A percentile compares a stretch with the other conserved stretches of the same genome.
These are phyloP conservation scores for Bipolaris oryzae DNA, from an alignment of 2,329 filamentous ascomycete species.

Conservation along the genomic window DNA sequence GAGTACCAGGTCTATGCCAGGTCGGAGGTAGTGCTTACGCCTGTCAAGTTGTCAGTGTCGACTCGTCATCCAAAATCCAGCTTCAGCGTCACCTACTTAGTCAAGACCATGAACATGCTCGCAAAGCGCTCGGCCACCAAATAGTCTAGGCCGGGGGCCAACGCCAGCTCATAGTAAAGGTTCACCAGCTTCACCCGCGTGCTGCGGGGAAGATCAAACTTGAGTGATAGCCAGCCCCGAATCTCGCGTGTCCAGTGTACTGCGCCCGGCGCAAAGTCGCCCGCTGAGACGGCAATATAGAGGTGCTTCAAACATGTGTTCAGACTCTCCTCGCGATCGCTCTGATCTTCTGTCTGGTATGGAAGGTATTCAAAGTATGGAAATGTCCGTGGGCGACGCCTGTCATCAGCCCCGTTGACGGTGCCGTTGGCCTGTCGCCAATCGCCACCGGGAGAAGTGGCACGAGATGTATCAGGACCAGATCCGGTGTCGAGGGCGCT, in stretches of 20 bases:
- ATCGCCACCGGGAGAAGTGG: constrained; percentile 79
- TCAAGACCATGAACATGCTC: constrained; percentile 94
- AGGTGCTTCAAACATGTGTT: constrained; percentile 90
- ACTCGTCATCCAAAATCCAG: not conserved
- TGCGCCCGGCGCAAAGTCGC: constrained; percentile 92
- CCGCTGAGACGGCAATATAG: constrained; percentile 87
- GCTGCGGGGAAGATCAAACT: constrained; percentile 92
- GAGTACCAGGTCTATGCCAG: constrained; percentile 84
- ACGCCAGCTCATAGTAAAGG: constrained; percentile 90
- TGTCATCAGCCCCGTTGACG: constrained; percentile 56
- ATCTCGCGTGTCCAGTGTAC: constrained; percentile 98
- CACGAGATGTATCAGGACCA: constrained; percentile 77
- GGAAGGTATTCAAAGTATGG: constrained; percentile 91
- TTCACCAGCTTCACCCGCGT: constrained; percentile 83
- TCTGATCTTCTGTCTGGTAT: constrained; percentile 82
- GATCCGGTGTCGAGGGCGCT: constrained; percentile 47
- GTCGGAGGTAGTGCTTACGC: constrained; percentile 93
- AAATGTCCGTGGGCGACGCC: constrained; percentile 81
- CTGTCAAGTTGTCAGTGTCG: constrained; percentile 56
- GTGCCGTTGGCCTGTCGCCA: constrained; percentile 60
- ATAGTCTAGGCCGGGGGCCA: constrained; percentile 87
- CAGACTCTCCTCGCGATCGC: constrained; percentile 77
- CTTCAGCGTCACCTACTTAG: constrained; percentile 69
- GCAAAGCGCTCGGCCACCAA: constrained; percentile 86
- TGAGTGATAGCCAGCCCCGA: constrained; percentile 91